Conservation (phyloP, 352 stramenopile species). For the Pseudoperonospora humuli region DNA sequence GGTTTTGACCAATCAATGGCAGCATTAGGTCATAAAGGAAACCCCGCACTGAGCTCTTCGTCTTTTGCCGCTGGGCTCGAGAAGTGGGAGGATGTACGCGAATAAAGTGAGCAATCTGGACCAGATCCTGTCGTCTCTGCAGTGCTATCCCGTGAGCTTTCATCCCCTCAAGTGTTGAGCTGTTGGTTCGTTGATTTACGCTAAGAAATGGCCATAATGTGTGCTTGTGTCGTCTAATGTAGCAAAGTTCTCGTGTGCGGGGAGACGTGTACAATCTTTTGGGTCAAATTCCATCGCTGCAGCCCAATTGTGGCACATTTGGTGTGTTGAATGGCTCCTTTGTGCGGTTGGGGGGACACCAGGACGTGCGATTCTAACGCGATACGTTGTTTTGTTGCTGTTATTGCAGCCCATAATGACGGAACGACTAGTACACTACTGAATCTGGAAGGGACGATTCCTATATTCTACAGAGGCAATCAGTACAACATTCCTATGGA, state of each 20-base stretch:
- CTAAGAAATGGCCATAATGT: not conserved
- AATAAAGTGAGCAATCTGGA: slow-evolving; percentile 85
- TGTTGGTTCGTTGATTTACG: too few relatives aligned
- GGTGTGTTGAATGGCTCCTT: slow-evolving; percentile 21
- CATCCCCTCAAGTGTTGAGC: not conserved
- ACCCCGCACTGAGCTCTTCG: not conserved
- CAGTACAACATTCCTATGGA: slow-evolving; percentile 90
- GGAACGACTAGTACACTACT: slow-evolving; percentile 78
- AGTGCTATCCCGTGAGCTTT: slow-evolving; percentile 65
- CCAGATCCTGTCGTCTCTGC: slow-evolving; percentile 81
- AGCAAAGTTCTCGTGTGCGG: slow-evolving; percentile 81
- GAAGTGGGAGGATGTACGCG: slow-evolving; percentile 45
- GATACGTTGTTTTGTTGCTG: not conserved
- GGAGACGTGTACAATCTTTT: slow-evolving; percentile 81
- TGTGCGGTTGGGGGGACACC: not conserved
- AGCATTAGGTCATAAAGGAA: too few relatives aligned
- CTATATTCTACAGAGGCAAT: slow-evolving; percentile 84
- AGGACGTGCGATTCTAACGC: not conserved
- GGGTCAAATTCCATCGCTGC: slow-evolving; percentile 77
- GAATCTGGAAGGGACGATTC: slow-evolving; percentile 84
- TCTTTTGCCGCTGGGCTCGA: not conserved
- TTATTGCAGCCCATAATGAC: slow-evolving; percentile 67
- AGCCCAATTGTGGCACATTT: slow-evolving; percentile 81
- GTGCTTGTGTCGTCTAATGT: not conserved
- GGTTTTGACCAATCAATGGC: too few relatives aligned